Percentiles rank a stretch among this genome's conserved stretches.
phyloP scores from a whole-genome alignment of 2,329 filamentous ascomycete genomes.

The Epichloe hybrida region DNA sequence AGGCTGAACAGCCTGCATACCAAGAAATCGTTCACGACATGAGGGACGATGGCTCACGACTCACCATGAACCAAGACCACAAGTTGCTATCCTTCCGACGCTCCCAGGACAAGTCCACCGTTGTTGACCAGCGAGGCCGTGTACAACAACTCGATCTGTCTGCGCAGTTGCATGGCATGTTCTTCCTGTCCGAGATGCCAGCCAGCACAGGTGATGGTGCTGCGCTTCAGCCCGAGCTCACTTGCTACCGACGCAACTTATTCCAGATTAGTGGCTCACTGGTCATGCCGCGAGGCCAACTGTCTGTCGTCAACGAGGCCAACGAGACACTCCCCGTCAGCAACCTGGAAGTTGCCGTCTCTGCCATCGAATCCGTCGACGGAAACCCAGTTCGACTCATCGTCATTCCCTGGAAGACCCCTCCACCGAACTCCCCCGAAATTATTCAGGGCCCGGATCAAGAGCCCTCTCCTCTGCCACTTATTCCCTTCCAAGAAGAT shows the following conservation, averaged over 20 bases:
- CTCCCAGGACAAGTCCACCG: constrained; percentile 44
- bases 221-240: constrained; percentile 64
- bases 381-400: constrained; percentile 86
- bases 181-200: constrained; percentile 72
- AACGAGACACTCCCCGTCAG: constrained; percentile 74
- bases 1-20: constrained; percentile 41
- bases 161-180: constrained; percentile 78
- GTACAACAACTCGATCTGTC: constrained; percentile 49
- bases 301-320: constrained; percentile 71
- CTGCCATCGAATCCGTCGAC: constrained; percentile 88
- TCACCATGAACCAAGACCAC: constrained; percentile 46
- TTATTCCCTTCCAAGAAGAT: constrained; percentile 54
- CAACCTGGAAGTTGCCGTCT: constrained; percentile 75
- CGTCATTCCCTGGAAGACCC: constrained; percentile 96
- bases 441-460: constrained; percentile 56
- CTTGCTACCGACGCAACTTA: constrained; percentile 88
- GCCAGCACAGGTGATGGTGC: constrained; percentile 45
- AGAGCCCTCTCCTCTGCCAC: constrained; percentile 69
- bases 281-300: constrained; percentile 61
- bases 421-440: constrained; percentile 62
- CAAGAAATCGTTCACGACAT: constrained; percentile 49
- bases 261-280: constrained; percentile 92
- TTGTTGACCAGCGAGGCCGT: constrained; percentile 44
- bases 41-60: constrained; percentile 42
- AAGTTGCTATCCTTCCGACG: constrained; percentile 46